Evolutionary conservation across 2,329 filamentous ascomycete species (phyloP).

Genomic region (Anisogramma anomala): DNA sequence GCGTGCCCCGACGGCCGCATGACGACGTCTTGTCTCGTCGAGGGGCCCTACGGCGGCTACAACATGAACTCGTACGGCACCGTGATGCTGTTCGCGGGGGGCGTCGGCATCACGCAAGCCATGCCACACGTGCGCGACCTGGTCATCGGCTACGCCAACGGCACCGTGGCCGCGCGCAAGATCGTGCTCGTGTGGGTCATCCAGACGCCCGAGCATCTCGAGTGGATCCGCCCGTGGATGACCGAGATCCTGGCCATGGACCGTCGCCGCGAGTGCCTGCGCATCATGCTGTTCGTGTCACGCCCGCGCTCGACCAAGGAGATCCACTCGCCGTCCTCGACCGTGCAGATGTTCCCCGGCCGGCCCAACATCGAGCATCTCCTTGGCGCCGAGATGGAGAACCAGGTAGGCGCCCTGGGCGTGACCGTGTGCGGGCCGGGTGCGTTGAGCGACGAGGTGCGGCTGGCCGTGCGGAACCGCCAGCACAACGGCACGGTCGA

Average conservation of each 20-base stretch:
- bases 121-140: slow-evolving; percentile 65
- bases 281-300: slow-evolving; percentile 69
- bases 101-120: slow-evolving; percentile 71
- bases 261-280: slow-evolving; percentile 58
- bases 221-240: slow-evolving; percentile 80
- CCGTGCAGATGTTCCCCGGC: slow-evolving; percentile 76
- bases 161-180: slow-evolving; percentile 59
- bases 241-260: slow-evolving; percentile 68
- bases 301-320: slow-evolving; percentile 65
- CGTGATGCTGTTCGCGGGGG: slow-evolving; percentile 67
- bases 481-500: slow-evolving; percentile 58
- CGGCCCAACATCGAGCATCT: slow-evolving; percentile 63
- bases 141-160: slow-evolving; percentile 54
- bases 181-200: slow-evolving; percentile 70
- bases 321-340: slow-evolving; percentile 65
- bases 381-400: slow-evolving; percentile 61
- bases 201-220: slow-evolving; percentile 66
- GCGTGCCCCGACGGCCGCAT: slow-evolving; percentile 49
- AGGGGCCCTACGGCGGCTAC: slow-evolving; percentile 70
- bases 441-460: slow-evolving; percentile 62
- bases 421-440: slow-evolving; percentile 67
- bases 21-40: slow-evolving; percentile 53
- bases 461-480: slow-evolving; percentile 51
- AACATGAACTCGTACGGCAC: slow-evolving; percentile 65
- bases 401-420: slow-evolving; percentile 61